Conservation (phyloP, 2,329 filamentous ascomycete genomes). For the Fusarium sp. region DNA sequence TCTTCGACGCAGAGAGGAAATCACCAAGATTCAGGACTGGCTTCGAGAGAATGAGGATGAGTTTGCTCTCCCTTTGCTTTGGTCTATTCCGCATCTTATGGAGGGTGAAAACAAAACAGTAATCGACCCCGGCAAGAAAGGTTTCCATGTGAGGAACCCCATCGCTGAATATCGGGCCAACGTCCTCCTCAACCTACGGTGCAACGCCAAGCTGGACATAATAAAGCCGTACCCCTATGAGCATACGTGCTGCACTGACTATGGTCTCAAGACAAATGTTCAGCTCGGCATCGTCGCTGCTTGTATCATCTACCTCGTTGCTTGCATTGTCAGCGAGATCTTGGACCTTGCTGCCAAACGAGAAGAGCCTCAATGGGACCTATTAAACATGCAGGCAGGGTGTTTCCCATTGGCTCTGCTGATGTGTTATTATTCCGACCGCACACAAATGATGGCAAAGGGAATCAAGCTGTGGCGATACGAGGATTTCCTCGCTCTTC, state of each 20-base stretch:
- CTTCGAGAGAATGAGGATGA: not conserved
- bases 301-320: conserved; percentile 25
- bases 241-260: conserved; percentile 68
- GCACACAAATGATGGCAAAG: conserved; percentile 48
- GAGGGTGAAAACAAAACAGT: conserved; percentile 15
- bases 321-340: conserved; percentile 19
- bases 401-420: conserved; percentile 41
- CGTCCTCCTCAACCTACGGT: conserved; percentile 69
- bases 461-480: conserved; percentile 36
- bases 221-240: conserved; percentile 59
- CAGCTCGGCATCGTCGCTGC: conserved; percentile 39
- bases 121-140: conserved; percentile 24
- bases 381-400: conserved; percentile 35
- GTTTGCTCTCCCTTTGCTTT: conserved; percentile 31
- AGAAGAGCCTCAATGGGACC: not conserved
- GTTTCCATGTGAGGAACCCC: conserved; percentile 48
- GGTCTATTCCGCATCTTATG: conserved; percentile 28
- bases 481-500: conserved; percentile 34
- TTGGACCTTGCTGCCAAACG: not conserved
- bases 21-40: conserved; percentile 17
- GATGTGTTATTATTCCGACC: conserved; percentile 47
- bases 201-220: conserved; percentile 59
- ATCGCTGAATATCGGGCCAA: conserved; percentile 51
- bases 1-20: conserved; percentile 9
- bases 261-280: conserved; percentile 49